Base-by-base conservation (phyloP, 306 rosid species). In the Argentina anserina region DNA sequence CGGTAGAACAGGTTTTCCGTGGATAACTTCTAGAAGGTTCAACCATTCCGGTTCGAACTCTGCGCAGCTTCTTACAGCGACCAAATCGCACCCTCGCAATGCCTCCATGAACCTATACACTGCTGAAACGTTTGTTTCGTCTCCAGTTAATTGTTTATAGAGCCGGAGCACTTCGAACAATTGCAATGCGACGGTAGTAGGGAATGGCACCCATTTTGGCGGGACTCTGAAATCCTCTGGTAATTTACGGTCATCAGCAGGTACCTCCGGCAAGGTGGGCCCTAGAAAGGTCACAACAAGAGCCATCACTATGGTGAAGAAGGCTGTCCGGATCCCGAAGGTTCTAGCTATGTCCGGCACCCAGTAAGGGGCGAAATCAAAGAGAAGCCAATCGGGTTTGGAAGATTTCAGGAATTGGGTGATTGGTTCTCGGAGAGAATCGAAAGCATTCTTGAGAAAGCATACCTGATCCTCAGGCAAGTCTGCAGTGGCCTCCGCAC, bases 401-500 rank as follows among this genome's bases (percentile, higher is more conserved):
- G 84, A 79, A 41, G 86, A 47, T 61, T 58, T 31, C 3, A 89
- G 85, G 40, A 87, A 81, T 0, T 23, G 26, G 3, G 71, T 20
- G 17, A 86, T 6, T 0, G 82, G 79, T 1, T 76, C 31, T 70
- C 56, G 76, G 49, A 89, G 89, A 4, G 1, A 18, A 7, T 86
- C 89, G 39, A 53, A 63, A 13, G 85, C 85, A 6, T 20, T 11
- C 25, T 86, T 89, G 9, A 89, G 89, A n/a, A 39, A 23, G 17
- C 37, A 79, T 36, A 86, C 81, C 15, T 56, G 49, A 65, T 83
- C 55, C 34, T 65, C 67, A 0, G 90, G 78, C 28, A 89, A 4
- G 29, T 89, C 88, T 0, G 45, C 4, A 36, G 87, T 88, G 53
- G 90, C 84, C 45, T 88, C 87, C 9, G 89, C 85, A 13, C 71